These are phyloP conservation scores for Candida sp. DNA, from an alignment of 1,139 yeast species.

Conservation along the genomic window DNA sequence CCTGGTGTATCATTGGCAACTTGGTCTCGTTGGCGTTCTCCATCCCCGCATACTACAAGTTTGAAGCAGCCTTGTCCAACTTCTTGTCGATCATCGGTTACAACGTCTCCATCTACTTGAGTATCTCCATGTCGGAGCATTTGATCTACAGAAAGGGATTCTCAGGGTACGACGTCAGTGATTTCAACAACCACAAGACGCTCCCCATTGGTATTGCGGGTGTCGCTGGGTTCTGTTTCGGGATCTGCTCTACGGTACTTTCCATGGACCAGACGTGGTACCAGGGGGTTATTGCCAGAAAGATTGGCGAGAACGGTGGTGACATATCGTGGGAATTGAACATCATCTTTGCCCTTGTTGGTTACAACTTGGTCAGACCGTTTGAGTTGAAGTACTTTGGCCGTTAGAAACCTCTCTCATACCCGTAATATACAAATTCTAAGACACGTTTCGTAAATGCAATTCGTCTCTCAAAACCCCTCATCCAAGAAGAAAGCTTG, in stretches of 20 bases:
- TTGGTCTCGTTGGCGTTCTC: conserved; percentile 30
- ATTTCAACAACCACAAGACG: conserved; percentile 23
- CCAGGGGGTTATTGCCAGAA: conserved; percentile 28
- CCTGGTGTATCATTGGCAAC: conserved; percentile 34
- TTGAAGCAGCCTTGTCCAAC: conserved; percentile 30
- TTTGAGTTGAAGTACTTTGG: conserved; percentile 28
- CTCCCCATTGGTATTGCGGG: conserved; percentile 33
- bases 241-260: conserved; percentile 31
- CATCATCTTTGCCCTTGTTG: conserved; percentile 26
- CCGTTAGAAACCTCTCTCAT: conserved; percentile 9
- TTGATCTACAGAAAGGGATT: conserved; percentile 28
- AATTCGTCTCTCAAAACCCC: too few relatives aligned
- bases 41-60: conserved; percentile 36
- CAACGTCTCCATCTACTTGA: conserved; percentile 32
- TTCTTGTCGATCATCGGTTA: conserved; percentile 34
- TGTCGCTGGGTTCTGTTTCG: conserved; percentile 26
- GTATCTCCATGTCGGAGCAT: conserved; percentile 31
- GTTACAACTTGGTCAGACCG: conserved; percentile 28
- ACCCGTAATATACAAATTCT: too few relatives aligned
- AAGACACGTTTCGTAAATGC: too few relatives aligned
- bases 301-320: conserved; percentile 23
- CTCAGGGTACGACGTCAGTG: conserved; percentile 24
- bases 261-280: conserved; percentile 37
- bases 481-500: too few relatives aligned
- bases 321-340: conserved; percentile 33